Conservation (phyloP, 192 early-diverging fungal genomes). For the Helicostylum pulchrum region DNA sequence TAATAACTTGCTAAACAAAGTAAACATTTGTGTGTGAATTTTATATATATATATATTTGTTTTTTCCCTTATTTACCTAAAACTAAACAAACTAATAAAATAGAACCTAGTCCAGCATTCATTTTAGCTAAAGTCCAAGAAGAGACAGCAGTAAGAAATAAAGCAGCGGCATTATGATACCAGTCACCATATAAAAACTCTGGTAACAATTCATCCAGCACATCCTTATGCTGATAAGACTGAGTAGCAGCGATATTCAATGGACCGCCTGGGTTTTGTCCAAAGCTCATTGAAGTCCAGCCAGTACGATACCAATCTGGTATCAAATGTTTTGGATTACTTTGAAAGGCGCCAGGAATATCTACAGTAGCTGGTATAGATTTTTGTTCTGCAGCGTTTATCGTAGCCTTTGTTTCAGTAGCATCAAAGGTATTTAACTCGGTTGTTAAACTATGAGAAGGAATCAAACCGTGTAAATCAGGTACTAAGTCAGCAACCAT, state of each 20-base stretch:
- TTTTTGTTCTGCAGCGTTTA: conserved; percentile 23
- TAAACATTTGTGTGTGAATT: neutral
- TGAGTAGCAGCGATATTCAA: conserved; percentile 11
- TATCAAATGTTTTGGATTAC: neutral
- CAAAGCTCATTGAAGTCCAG: conserved; percentile 19
- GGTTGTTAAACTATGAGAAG: conserved; percentile 18
- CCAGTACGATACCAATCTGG: conserved; percentile 30
- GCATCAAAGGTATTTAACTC: conserved; percentile 28
- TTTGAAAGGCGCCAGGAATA: conserved; percentile 7
- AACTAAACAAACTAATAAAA: conserved; percentile 22
- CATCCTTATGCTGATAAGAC: neutral
- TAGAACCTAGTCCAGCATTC: conserved; percentile 20
- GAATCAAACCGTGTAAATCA: conserved; percentile 6
- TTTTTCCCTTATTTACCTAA: conserved; percentile 20
- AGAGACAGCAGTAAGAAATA: conserved; percentile 21
- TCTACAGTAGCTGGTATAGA: conserved; percentile 1
- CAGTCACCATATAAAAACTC: conserved; percentile 31
- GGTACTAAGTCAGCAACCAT: conserved; percentile 23
- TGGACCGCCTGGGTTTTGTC: conserved; percentile 14
- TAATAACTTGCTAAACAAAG: conserved; percentile 47
- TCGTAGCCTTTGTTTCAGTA: conserved; percentile 2
- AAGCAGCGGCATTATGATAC: conserved; percentile 32
- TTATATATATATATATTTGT: neutral
- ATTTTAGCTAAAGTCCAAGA: conserved; percentile 19
- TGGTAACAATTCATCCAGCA: conserved; percentile 20